Conservation (phyloP, 441 rosid species). For the Raphanus hybrid region DNA sequence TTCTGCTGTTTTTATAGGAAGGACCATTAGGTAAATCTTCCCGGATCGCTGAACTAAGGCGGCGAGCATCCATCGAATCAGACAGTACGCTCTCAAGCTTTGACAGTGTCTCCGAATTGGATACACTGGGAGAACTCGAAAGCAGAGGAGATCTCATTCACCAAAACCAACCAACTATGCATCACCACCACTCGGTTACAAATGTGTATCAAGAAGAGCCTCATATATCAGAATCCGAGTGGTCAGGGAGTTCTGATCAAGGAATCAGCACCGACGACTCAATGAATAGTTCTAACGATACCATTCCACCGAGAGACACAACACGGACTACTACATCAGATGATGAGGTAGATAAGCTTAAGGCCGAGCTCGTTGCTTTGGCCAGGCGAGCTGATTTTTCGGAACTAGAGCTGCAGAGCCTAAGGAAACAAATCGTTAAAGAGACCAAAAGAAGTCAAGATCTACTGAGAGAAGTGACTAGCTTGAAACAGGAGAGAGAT, state of each 20-base stretch:
- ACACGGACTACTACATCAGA: conserved; percentile 48
- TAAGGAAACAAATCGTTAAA: conserved; percentile 89
- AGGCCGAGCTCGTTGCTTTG: conserved; percentile 61
- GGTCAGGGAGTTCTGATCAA: conserved; percentile 69
- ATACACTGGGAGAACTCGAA: conserved; percentile 66
- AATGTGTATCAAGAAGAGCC: conserved; percentile 49
- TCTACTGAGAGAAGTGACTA: conserved; percentile 63
- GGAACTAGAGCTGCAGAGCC: conserved; percentile 83
- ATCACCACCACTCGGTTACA: conserved; percentile 28
- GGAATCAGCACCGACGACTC: conserved; percentile 68
- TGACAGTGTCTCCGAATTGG: conserved; percentile 73
- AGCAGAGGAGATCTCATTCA: conserved; percentile 45
- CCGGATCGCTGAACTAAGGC: conserved; percentile 49
- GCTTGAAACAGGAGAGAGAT: conserved; percentile 77
- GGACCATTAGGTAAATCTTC: conserved; percentile 43
- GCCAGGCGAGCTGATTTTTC: conserved; percentile 76
- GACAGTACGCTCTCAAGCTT: conserved; percentile 82
- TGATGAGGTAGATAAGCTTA: conserved; percentile 69
- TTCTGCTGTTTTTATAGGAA: conserved; percentile 53
- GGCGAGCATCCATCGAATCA: conserved; percentile 66
- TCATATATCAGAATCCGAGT: conserved; percentile 63
- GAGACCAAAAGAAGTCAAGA: conserved; percentile 88
- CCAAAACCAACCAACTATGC: conserved; percentile 45
- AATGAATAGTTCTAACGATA: conserved; percentile 51
- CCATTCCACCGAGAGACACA: conserved; percentile 53